Base-by-base conservation (phyloP, 495 filamentous ascomycete species). In the Letharia lupina region DNA sequence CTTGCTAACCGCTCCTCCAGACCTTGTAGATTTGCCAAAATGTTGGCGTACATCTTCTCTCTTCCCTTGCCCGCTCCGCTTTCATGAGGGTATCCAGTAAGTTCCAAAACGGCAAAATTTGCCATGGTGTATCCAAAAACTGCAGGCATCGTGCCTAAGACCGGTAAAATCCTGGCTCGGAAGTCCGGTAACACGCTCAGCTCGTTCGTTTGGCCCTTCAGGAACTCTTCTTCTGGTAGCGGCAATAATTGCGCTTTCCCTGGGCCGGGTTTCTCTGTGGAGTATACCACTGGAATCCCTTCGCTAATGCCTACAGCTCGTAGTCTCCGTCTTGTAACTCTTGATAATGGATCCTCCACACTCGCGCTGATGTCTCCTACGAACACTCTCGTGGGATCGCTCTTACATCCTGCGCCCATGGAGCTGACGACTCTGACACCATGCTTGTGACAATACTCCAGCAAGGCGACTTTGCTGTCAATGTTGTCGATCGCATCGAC, bases 401-500 rank as follows among this genome's bases (percentile, higher is more conserved):
- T 93, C 79, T 99, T 99, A 75, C 93, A 98, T 1, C 93, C 94
- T 1, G 94, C 94, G 2, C 94, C 94, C 94, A 98, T 99, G 9
- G 91, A 91, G 13, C 91, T 92, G 65, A 99, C 89, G 8, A 98
- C 89, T 0, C 83, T 87, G 28, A 98, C 77, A 0, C 79, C 79
- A 67, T 89, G 82, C 64, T 86, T 79, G 67, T 91, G 80, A 75
- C 94, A 99, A 75, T 96, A 96, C 74, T 89, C 85, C 62, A 99
- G 80, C 63, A 99, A 74, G 62, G 90, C 89, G 20, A 98, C 94
- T 77, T 99, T 99, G 61, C 91, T 96, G 33, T 93, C 88, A 66
- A 98, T 97, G 74, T 99, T 98, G 72, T 99, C 94, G 68, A 99
- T 99, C 18, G 94, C 96, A 77, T 99, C 94, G 35, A 99, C 84